A percentile compares a stretch with the other conserved stretches of the same genome.
Evolutionary conservation across 495 filamentous ascomycete genomes (phyloP).

Genomic region (Penicillium flavigenum): DNA sequence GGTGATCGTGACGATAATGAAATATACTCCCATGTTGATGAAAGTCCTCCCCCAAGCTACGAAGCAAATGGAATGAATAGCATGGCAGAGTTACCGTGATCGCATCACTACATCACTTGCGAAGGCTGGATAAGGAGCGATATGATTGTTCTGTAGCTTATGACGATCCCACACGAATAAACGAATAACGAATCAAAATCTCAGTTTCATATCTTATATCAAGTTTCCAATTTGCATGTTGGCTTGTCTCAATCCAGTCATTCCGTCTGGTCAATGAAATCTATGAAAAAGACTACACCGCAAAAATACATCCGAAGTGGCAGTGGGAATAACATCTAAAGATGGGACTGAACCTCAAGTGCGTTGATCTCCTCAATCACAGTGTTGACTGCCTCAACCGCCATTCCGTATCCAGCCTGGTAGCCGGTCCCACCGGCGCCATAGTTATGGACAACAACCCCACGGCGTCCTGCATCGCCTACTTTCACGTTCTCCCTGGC

Average conservation of each 20-base stretch:
- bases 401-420: conserved; percentile 32
- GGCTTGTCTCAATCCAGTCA: not conserved
- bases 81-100: not conserved
- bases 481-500: conserved; percentile 19
- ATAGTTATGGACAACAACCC: conserved; percentile 38
- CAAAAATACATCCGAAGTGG: not conserved
- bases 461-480: not conserved
- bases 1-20: not conserved
- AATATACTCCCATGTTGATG: not conserved
- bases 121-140: not conserved
- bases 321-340: not conserved
- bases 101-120: not conserved
- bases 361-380: conserved; percentile 1
- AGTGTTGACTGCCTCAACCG: conserved; percentile 11
- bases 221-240: not conserved
- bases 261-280: not conserved
- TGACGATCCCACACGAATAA: not conserved
- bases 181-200: not conserved
- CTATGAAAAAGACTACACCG: not conserved
- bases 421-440: conserved; percentile 26
- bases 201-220: not conserved
- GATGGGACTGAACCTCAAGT: not conserved
- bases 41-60: conserved; percentile 6
- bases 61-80: not conserved
- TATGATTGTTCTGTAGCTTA: not conserved